These are phyloP conservation scores for Yamadazyma olivae DNA, from an alignment of 805 yeast species.

Conservation along the genomic window DNA sequence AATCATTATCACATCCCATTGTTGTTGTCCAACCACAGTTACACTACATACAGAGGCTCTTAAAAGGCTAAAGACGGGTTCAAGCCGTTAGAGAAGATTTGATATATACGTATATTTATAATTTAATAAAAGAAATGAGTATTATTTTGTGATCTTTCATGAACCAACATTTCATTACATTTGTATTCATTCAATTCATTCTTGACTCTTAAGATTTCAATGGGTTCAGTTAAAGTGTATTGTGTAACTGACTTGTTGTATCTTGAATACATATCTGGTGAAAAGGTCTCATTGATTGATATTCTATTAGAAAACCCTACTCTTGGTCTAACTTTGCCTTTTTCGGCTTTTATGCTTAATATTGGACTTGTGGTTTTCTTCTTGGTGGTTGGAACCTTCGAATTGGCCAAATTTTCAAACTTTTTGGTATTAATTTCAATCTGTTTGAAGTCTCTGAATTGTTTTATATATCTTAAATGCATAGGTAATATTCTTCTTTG, in stretches of 20 bases:
- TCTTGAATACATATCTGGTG: conserved; percentile 52
- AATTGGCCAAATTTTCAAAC: conserved; percentile 24
- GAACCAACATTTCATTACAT: conserved; percentile 64
- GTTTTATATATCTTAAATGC: conserved; percentile 33
- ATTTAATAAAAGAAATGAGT: conserved; percentile 62
- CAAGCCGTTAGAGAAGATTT: background rate
- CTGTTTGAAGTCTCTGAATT: conserved; percentile 30
- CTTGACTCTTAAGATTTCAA: conserved; percentile 53
- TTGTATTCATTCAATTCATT: conserved; percentile 64
- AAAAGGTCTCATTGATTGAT: conserved; percentile 49
- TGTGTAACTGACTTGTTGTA: conserved; percentile 51
- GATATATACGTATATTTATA: too few relatives aligned
- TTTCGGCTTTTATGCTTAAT: conserved; percentile 7
- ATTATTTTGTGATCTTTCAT: conserved; percentile 53
- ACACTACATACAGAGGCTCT: conserved; percentile 88
- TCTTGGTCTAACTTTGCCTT: conserved; percentile 7
- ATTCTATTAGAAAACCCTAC: conserved; percentile 48
- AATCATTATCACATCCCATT: conserved; percentile 89
- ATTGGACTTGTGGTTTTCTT: conserved; percentile 11
- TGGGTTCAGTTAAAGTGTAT: conserved; percentile 49
- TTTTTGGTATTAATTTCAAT: conserved; percentile 27
- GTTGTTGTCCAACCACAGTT: conserved; percentile 78
- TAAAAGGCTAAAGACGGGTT: too few relatives aligned
- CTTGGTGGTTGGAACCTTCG: conserved; percentile 1
- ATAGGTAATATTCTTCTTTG: conserved; percentile 27